A percentile compares a stretch with the other conserved stretches of the same genome.
Evolutionary conservation across 805 yeast species (phyloP).

Genomic region (Suhomyces xylopsoci): DNA sequence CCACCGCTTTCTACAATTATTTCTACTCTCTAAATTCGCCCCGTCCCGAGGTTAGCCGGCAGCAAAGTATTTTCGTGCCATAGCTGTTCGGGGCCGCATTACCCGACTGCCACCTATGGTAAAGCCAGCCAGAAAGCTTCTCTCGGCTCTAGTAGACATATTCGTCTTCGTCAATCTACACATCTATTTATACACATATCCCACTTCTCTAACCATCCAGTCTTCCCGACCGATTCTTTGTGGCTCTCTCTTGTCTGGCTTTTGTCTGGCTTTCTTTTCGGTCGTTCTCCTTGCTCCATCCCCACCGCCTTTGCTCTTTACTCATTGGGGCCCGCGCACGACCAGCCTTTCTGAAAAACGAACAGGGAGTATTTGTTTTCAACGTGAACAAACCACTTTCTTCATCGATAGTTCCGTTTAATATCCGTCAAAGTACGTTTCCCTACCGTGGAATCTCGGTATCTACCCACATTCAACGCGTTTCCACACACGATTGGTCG

Average conservation of each 20-base stretch:
- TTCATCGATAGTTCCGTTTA: not conserved
- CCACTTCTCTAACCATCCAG: not conserved
- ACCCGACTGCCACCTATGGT: not conserved
- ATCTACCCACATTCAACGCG: not conserved
- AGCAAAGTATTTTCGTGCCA: not conserved
- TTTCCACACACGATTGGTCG: not conserved
- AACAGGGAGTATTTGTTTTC: constrained; percentile 4
- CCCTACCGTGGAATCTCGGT: not conserved
- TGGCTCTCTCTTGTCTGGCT: not conserved
- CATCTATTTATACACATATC: not conserved
- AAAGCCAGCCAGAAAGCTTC: not conserved
- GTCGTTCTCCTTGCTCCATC: not conserved
- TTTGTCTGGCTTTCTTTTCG: no score
- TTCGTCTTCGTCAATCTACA: not conserved
- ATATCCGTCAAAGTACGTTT: not conserved
- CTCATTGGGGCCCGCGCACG: constrained; percentile 1
- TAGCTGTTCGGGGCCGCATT: not conserved
- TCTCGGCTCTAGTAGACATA: not conserved
- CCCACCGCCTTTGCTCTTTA: not conserved
- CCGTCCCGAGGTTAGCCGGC: not conserved
- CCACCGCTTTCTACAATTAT: not conserved
- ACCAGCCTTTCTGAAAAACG: constrained; percentile 2
- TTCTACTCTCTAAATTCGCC: not conserved
- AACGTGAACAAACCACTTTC: not conserved
- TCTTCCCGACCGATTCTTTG: not conserved